Base-by-base conservation (phyloP, 371 early-diverging fungal species). In the Coemansia sp. region DNA sequence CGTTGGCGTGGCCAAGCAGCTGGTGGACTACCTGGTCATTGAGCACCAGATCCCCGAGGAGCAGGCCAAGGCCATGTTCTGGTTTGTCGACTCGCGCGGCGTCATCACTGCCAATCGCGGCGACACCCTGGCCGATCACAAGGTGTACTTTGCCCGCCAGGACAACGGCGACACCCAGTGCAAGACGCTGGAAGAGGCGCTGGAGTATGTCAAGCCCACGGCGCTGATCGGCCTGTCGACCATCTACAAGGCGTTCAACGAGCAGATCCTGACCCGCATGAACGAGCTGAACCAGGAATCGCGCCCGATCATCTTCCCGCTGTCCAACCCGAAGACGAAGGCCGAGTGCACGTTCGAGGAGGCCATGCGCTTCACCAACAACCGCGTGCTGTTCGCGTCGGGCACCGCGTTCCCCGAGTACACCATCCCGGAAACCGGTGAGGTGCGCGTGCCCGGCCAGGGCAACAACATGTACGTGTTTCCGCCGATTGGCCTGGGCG, bases 391-490 rank as follows among this genome's bases (percentile, higher is more conserved):
- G 52, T 94, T 95, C 82, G 94, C 94, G 20, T 92, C 93, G 4
- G 96, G 96, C 51, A 94, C 96, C 4, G 93, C 91, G 7, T 94
- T 94, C 82, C 96, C 96, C 35, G 67, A 81, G 26, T 90, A 87
- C 70, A 81, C 72, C 2, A 77, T 86, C 16, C 84, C 89, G 12
- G 71, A 74, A 16, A 85, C 88, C 26, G 77, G 81, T 11, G 70
- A 81, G 43, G 61, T 42, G 47, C 56, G 57, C 41, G 63, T 82
- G 14, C 91, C 94, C 11, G 94, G 91, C 16, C 94, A 95, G 82
- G 95, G 94, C 55, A 94, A 94, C 82, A 94, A 94, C 82, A 92
- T 92, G 90, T 91, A 89, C 69, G 86, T 90, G 36, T 90, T 91
- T 87, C 96, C 96, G 51, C 93, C 93, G 45, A 84, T 95, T 31